A percentile compares a stretch with the other conserved stretches of the same genome.
Conservation (phyloP, 257 asterid species). For the Agastache rugosa region DNA sequence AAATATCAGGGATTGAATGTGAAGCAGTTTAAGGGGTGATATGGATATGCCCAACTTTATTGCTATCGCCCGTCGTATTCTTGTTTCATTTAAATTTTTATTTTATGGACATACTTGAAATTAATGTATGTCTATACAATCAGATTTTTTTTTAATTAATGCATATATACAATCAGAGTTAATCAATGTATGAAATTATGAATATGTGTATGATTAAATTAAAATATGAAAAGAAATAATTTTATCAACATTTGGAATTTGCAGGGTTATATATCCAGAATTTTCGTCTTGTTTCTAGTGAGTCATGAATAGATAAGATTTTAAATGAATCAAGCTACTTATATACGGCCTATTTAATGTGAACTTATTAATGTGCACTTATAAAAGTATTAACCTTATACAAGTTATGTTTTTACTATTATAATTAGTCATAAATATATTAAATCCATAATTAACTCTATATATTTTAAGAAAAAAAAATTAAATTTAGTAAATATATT, state of each 20-base stretch:
- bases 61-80: not conserved
- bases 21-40: not conserved
- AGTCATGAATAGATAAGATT: too few relatives aligned
- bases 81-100: not conserved
- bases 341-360: too few relatives aligned
- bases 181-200: not conserved
- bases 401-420: too few relatives aligned
- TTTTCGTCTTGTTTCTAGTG: not conserved
- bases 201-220: not conserved
- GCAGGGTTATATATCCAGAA: not conserved
- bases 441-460: too few relatives aligned
- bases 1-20: not conserved
- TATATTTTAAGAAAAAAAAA: too few relatives aligned
- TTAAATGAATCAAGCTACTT: too few relatives aligned
- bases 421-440: too few relatives aligned
- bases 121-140: not conserved
- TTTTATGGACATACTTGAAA: not conserved
- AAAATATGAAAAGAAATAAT: not conserved
- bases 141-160: too few relatives aligned
- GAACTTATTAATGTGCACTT: too few relatives aligned
- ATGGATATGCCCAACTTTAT: slow-evolving; percentile 1
- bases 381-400: too few relatives aligned
- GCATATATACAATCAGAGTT: not conserved
- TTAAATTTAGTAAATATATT: too few relatives aligned
- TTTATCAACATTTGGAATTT: not conserved